Percentiles rank a stretch among this genome's conserved stretches.
Conservation (phyloP, 225 moss, liverwort and hornwort genomes). For the Pleurozium schreberi region DNA sequence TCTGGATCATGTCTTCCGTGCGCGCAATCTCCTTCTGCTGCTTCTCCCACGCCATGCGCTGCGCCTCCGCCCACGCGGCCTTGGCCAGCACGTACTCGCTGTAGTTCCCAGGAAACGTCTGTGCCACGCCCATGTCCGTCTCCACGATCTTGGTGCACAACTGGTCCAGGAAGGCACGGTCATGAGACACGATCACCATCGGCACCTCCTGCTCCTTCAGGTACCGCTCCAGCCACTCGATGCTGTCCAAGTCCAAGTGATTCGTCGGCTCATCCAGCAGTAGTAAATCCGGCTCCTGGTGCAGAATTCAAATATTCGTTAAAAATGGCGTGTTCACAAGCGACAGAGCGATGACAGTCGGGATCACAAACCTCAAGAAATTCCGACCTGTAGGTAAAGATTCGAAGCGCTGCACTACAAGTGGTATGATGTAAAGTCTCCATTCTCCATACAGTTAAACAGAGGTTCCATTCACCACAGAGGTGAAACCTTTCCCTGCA, state of each 20-base stretch:
- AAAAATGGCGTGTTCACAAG: background rate
- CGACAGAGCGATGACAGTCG: background rate
- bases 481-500: too few species aligned
- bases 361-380: background rate
- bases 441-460: background rate
- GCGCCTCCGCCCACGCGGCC: constrained; percentile 69
- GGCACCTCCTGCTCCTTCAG: constrained; percentile 92
- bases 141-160: constrained; percentile 97
- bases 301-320: background rate
- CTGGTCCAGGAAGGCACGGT: constrained; percentile 92
- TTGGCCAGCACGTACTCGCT: constrained; percentile 76
- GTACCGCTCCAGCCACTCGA: constrained; percentile 91
- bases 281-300: constrained; percentile 75
- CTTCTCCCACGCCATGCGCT: constrained; percentile 93
- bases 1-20: constrained; percentile 83
- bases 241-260: constrained; percentile 90
- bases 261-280: constrained; percentile 94
- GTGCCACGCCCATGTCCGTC: constrained; percentile 96
- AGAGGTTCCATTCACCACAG: background rate
- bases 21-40: constrained; percentile 93
- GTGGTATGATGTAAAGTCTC: background rate
- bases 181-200: constrained; percentile 93
- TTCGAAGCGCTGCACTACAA: background rate
- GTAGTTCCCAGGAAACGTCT: constrained; percentile 86
- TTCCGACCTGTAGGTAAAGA: background rate